Conservation (phyloP, 1,284 basidiomycete species). For the Porodaedalea pini region DNA sequence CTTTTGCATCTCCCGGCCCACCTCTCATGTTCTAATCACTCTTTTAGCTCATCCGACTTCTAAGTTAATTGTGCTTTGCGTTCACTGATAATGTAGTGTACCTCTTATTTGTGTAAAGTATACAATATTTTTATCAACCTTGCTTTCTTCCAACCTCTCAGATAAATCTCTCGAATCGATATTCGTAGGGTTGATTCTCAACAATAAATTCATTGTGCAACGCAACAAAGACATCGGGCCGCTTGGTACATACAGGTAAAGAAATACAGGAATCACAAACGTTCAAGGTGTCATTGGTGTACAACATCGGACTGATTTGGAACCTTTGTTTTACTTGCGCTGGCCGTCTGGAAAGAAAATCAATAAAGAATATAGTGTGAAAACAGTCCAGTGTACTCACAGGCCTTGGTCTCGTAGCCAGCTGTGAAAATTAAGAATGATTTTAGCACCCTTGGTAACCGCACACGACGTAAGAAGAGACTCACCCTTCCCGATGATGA, state of each 20-base stretch:
- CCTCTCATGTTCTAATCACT: no score
- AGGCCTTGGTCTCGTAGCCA: constrained; percentile 64
- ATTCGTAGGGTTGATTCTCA: not conserved
- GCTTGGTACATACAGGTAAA: not conserved
- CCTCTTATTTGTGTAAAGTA: not conserved
- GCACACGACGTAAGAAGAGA: constrained; percentile 22
- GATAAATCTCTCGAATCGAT: not conserved
- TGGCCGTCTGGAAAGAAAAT: constrained; percentile 39
- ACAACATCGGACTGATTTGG: not conserved
- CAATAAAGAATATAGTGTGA: not conserved
- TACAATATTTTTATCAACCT: not conserved
- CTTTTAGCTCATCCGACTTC: not conserved
- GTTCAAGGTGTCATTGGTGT: not conserved
- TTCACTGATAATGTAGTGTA: not conserved
- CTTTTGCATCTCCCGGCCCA: no score
- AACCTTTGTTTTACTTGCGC: constrained; percentile 26
- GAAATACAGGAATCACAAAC: not conserved
- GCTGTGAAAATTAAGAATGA: constrained; percentile 25
- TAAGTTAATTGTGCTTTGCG: not conserved
- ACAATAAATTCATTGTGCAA: constrained; percentile 1
- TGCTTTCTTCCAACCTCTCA: not conserved
- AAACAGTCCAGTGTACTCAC: constrained; percentile 35
- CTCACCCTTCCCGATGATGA: constrained; percentile 70
- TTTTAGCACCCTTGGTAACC: not conserved
- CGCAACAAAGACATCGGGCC: not conserved